A percentile compares a stretch with the other conserved stretches of the same genome.
These are phyloP conservation scores for Perilla frutescens DNA, from an alignment of 257 asterid species.

Conservation along the genomic window DNA sequence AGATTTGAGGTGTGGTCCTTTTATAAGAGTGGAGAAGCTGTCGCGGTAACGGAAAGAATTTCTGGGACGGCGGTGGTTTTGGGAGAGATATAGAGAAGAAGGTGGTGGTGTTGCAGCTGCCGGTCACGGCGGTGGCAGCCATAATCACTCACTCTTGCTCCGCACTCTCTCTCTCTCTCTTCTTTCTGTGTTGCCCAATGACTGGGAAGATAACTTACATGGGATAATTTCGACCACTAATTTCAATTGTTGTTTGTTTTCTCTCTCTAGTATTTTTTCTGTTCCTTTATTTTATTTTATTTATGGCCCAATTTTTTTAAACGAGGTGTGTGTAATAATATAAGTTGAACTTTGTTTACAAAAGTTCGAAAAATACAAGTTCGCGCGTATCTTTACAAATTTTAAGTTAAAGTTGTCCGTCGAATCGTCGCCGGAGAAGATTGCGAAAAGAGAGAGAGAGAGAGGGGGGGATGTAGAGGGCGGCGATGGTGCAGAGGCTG, in stretches of 20 bases:
- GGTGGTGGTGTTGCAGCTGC: slow-evolving; percentile 48
- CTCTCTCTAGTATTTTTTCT: neutral
- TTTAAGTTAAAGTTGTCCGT: no score
- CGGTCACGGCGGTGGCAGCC: slow-evolving; percentile 50
- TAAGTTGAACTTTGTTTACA: no score
- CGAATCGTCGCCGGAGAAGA: no score
- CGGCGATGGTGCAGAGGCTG: no score
- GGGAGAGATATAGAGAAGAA: slow-evolving; percentile 44
- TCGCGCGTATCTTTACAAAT: no score
- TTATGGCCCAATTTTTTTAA: no score
- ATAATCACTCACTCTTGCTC: slow-evolving; percentile 37
- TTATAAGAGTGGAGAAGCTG: slow-evolving; percentile 33
- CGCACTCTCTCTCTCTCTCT: neutral
- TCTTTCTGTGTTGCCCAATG: neutral
- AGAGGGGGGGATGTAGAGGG: no score
- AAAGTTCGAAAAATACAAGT: no score
- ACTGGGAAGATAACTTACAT: slow-evolving; percentile 31
- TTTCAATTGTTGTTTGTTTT: neutral
- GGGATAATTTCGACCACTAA: slow-evolving; percentile 36
- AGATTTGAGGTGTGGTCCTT: slow-evolving; percentile 27
- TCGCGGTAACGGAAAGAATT: slow-evolving; percentile 25
- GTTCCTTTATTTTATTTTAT: no score
- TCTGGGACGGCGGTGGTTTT: slow-evolving; percentile 38
- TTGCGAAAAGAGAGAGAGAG: no score
- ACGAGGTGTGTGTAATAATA: no score